Evolutionary conservation across 352 stramenopile genomes (phyloP), one percentile per base, ranked within the genome.

Genomic region (Globisporangium sylvaticum): DNA sequence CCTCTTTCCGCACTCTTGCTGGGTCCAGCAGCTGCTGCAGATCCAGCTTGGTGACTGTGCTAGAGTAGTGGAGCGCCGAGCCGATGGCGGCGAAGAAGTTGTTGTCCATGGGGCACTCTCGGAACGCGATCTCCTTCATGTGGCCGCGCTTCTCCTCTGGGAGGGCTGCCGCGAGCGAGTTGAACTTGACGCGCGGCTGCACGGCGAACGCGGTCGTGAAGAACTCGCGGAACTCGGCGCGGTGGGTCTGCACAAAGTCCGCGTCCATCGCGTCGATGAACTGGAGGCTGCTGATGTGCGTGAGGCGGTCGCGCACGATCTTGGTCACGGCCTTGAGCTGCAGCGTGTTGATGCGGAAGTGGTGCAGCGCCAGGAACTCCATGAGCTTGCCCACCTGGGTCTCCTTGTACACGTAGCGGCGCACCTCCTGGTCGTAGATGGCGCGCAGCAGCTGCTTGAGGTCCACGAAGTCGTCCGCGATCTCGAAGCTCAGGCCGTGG

Each of bases 31-130:
- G 69, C 60, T 85, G 73, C 58, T 85, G 76, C 58, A 85, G 68
- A 29, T 85, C 74, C 15, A 85, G 78, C 58, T 81, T 81, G 37
- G 79, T 62, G 29, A 85, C 68, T 5, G 78, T 75, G 61, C 78
- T 83, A 18, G 76, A 85, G 62, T 85, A 85, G 74, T 85, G 78
- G 59, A 85, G 71, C n/a, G 78, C 78, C 10, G 78, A 85, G 14
- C 78, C 78, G 52, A 85, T 69, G 39, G 73, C 74, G 27, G 74
- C 75, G 44, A 85, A 85, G 59, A 85, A 85, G 2, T 70, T 73
- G 67, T 81, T 85, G 71, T 81, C 78, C 71, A 85, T 78, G 55
- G 72, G 69, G 34, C 76, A 80, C 46, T 85, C 78, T 12, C 74
- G 76, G 55, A 85, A 71, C 32, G 72, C 68, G 42, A 85, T 44